These are phyloP conservation scores for Cicer yamashitae DNA, from an alignment of 306 rosid species.

Conservation along the genomic window DNA sequence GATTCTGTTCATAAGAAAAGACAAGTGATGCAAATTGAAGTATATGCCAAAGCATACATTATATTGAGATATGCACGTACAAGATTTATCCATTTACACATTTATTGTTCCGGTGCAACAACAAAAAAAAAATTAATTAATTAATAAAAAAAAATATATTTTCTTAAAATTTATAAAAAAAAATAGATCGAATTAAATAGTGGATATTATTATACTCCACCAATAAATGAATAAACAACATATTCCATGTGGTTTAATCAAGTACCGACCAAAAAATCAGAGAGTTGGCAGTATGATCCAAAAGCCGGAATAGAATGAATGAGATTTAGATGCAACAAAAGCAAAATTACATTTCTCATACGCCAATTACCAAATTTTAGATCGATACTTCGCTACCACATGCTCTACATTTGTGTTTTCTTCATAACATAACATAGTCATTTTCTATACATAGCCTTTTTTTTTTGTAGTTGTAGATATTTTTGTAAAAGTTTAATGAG, in stretches of 20 bases:
- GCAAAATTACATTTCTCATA: slow-evolving; percentile 40
- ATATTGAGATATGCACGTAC: too few relatives aligned
- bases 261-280: slow-evolving; percentile 40
- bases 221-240: too few relatives aligned
- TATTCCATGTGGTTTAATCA: slow-evolving; percentile 26
- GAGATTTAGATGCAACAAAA: not conserved
- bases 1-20: slow-evolving; percentile 31
- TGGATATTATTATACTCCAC: too few relatives aligned
- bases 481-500: too few relatives aligned
- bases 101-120: too few relatives aligned
- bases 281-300: slow-evolving; percentile 9
- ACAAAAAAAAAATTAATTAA: too few relatives aligned
- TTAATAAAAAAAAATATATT: too few relatives aligned
- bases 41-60: not conserved
- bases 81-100: not conserved
- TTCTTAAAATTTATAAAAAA: too few relatives aligned
- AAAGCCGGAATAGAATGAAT: slow-evolving; percentile 24
- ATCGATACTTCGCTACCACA: slow-evolving; percentile 24
- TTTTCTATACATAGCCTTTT: too few relatives aligned
- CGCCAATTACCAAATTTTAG: slow-evolving; percentile 42
- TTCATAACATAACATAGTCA: too few relatives aligned
- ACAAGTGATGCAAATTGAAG: slow-evolving; percentile 2
- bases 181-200: too few relatives aligned
- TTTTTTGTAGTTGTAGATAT: too few relatives aligned
- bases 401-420: not conserved